A percentile compares a stretch with the other conserved stretches of the same genome.
These are phyloP conservation scores for Penicillium sp. DNA, from an alignment of 2,329 filamentous ascomycete species.

Conservation along the genomic window DNA sequence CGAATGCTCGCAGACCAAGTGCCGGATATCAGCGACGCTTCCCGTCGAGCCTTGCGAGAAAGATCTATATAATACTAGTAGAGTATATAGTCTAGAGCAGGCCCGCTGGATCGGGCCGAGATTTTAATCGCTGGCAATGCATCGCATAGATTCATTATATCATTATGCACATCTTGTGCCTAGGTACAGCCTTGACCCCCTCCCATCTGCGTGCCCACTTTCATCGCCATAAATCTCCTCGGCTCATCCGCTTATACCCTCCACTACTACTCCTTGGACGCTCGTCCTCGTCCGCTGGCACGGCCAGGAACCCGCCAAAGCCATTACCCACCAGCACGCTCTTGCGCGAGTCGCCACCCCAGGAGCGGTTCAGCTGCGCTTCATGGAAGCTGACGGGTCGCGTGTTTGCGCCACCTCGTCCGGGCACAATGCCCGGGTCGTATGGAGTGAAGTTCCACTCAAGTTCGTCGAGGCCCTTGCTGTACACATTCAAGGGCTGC, in stretches of 20 bases:
- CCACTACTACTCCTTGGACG: conserved; percentile 42
- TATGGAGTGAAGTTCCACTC: conserved; percentile 71
- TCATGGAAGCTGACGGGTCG: conserved; percentile 54
- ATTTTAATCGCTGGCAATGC: not conserved
- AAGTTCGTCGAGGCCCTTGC: conserved; percentile 68
- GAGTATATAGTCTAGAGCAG: not conserved
- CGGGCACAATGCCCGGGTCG: conserved; percentile 49
- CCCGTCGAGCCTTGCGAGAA: not conserved
- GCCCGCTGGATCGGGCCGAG: not conserved
- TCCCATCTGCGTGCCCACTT: not conserved
- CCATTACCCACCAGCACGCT: conserved; percentile 70
- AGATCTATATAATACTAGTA: not conserved
- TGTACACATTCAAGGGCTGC: conserved; percentile 66
- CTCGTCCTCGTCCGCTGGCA: conserved; percentile 57
- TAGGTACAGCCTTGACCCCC: not conserved
- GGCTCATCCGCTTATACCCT: conserved; percentile 37
- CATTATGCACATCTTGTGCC: conserved; percentile 3
- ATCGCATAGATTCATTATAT: conserved; percentile 3
- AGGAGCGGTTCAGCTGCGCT: conserved; percentile 56
- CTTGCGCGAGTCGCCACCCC: conserved; percentile 63
- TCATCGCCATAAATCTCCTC: conserved; percentile 46
- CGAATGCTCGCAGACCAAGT: not conserved
- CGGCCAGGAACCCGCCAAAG: conserved; percentile 67
- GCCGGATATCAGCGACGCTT: not conserved
- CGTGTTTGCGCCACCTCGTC: conserved; percentile 42